Conservation (phyloP, 202 grass and related monocot species). For the Dendrocalamus latiflorus region DNA sequence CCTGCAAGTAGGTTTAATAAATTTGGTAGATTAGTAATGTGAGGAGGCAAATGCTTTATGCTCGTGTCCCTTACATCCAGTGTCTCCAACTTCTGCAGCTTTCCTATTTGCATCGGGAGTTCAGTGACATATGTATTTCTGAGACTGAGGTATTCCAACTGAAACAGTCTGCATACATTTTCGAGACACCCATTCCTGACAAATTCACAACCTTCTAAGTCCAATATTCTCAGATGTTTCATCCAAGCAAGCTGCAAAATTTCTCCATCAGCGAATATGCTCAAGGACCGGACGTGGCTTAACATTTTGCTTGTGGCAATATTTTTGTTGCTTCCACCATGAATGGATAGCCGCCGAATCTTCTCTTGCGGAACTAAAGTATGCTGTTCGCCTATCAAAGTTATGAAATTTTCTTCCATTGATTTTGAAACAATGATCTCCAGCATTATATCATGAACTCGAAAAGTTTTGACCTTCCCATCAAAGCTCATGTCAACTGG, state of each 20-base stretch:
- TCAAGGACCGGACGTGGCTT: constrained; percentile 43
- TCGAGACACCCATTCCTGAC: too few species aligned
- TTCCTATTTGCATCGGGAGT: constrained; percentile 38
- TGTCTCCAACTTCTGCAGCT: constrained; percentile 24
- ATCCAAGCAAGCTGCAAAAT: constrained; percentile 14
- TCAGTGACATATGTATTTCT: constrained; percentile 16
- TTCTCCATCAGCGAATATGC: constrained; percentile 28
- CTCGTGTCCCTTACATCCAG: constrained; percentile 37
- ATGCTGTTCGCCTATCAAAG: too few species aligned
- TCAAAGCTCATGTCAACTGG: too few species aligned
- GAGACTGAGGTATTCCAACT: constrained; percentile 36
- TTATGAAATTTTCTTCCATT: too few species aligned
- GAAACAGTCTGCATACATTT: background rate
- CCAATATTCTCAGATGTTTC: constrained; percentile 38
- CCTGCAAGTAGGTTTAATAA: constrained; percentile 40
- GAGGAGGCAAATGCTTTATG: constrained; percentile 31
- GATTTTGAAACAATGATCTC: too few species aligned
- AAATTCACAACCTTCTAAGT: constrained; percentile 42
- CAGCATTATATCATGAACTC: too few species aligned
- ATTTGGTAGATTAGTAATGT: constrained; percentile 20
- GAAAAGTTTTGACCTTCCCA: too few species aligned
- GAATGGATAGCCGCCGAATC: constrained; percentile 35
- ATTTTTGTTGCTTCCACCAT: constrained; percentile 7
- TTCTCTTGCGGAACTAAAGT: constrained; percentile 1
- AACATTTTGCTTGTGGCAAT: constrained; percentile 23